phyloP scores from a whole-genome alignment of 2,329 filamentous ascomycete genomes.

The Claviceps sp. region DNA sequence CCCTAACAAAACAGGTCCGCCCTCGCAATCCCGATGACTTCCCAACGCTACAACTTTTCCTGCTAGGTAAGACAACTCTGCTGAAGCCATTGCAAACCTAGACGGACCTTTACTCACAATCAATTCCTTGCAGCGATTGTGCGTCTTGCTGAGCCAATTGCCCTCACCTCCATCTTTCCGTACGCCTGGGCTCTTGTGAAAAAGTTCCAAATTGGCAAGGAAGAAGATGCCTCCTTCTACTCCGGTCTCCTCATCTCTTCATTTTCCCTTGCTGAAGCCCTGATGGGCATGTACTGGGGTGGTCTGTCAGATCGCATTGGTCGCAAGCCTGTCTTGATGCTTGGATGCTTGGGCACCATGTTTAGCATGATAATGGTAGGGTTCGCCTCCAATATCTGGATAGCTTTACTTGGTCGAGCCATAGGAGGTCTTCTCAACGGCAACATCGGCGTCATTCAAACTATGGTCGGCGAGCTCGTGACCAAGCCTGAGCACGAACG shows the following conservation, averaged over 20 bases:
- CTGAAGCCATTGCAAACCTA: background rate
- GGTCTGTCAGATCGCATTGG: slow-evolving; percentile 68
- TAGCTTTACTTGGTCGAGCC: slow-evolving; percentile 63
- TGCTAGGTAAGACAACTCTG: slow-evolving; percentile 52
- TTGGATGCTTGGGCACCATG: slow-evolving; percentile 73
- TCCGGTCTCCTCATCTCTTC: slow-evolving; percentile 78
- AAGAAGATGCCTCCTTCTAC: slow-evolving; percentile 72
- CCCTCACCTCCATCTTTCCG: slow-evolving; percentile 83
- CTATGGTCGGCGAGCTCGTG: slow-evolving; percentile 83
- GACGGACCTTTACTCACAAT: slow-evolving; percentile 7
- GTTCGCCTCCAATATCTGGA: slow-evolving; percentile 69
- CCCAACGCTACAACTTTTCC: slow-evolving; percentile 67
- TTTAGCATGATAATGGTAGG: slow-evolving; percentile 73
- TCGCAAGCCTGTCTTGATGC: slow-evolving; percentile 70
- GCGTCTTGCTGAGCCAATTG: slow-evolving; percentile 82
- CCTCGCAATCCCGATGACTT: slow-evolving; percentile 59
- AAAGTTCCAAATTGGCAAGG: slow-evolving; percentile 57
- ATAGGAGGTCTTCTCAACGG: slow-evolving; percentile 77
- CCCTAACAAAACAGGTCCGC: slow-evolving; percentile 35
- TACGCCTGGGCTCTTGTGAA: slow-evolving; percentile 80
- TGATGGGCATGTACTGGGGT: slow-evolving; percentile 84
- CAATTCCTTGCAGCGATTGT: slow-evolving; percentile 55
- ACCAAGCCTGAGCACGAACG: slow-evolving; percentile 75
- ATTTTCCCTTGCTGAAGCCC: slow-evolving; percentile 68
- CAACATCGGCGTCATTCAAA: slow-evolving; percentile 83